These are phyloP conservation scores for Phytophthora crassamura DNA, from an alignment of 352 stramenopile species.

Conservation along the genomic window DNA sequence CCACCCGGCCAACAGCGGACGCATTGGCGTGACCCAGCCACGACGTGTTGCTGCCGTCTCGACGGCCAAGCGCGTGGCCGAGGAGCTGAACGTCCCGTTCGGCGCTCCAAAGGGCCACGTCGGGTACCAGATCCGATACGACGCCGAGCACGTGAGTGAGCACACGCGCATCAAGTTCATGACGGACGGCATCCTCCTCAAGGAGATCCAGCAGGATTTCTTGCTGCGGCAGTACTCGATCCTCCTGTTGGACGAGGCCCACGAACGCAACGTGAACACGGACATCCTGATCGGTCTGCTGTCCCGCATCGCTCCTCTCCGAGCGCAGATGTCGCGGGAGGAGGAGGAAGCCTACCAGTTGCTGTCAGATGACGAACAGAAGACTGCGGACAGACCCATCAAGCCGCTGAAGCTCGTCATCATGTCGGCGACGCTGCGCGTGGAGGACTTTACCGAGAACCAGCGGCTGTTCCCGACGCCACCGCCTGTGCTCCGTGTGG, in stretches of 20 bases:
- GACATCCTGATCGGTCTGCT: constrained; percentile 97
- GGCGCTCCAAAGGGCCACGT: constrained; percentile 79
- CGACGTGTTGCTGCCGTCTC: constrained; percentile 98
- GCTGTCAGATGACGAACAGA: constrained; percentile 51
- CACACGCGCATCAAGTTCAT: constrained; percentile 98
- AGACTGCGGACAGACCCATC: constrained; percentile 61
- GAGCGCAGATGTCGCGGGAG: constrained; percentile 86
- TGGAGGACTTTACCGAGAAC: constrained; percentile 98
- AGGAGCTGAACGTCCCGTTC: constrained; percentile 95
- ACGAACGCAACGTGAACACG: constrained; percentile 97
- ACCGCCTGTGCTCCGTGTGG: constrained; percentile 94
- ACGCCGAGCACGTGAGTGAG: constrained; percentile 92
- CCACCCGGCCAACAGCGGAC: constrained; percentile 54
- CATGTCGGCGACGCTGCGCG: constrained; percentile 98
- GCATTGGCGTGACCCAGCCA: constrained; percentile 98
- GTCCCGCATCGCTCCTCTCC: constrained; percentile 93
- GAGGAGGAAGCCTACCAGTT: constrained; percentile 63
- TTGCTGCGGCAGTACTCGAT: constrained; percentile 83
- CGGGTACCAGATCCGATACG: constrained; percentile 99
- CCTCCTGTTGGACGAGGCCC: constrained; percentile 94
- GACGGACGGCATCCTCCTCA: constrained; percentile 99
- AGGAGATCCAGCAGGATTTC: constrained; percentile 94
- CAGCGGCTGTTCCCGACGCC: constrained; percentile 90
- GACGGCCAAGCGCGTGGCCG: constrained; percentile 97
- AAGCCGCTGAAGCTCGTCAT: constrained; percentile 89